Percentiles rank a stretch among this genome's conserved stretches.
phyloP scores from a whole-genome alignment of 768 basidiomycete genomes.

The Hemileccinum rubropunctum region DNA sequence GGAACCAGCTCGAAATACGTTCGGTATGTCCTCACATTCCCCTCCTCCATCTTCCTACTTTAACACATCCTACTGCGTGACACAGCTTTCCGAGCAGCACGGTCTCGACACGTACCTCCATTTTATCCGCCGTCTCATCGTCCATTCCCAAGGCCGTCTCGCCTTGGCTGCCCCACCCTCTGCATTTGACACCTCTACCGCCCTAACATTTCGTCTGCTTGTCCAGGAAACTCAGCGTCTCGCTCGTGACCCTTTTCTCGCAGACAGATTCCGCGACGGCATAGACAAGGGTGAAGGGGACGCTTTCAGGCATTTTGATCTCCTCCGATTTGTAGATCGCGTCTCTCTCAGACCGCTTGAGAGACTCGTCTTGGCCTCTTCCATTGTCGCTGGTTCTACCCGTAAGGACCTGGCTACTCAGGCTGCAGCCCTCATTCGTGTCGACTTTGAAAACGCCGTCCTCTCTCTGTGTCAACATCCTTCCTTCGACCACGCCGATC shows the following conservation, averaged over 20 bases:
- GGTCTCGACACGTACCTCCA: constrained; percentile 96
- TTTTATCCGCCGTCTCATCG: constrained; percentile 94
- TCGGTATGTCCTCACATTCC: constrained; percentile 58
- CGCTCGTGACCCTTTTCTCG: constrained; percentile 85
- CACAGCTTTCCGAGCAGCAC: constrained; percentile 93
- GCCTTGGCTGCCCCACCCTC: constrained; percentile 56
- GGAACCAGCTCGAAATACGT: constrained; percentile 92
- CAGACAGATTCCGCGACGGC: constrained; percentile 87
- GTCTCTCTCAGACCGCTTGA: constrained; percentile 79
- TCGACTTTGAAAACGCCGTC: constrained; percentile 78
- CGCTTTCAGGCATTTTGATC: constrained; percentile 78
- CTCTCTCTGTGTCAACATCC: constrained; percentile 75
- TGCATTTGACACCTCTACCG: constrained; percentile 69
- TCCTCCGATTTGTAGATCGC: constrained; percentile 79
- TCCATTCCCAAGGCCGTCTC: constrained; percentile 76
- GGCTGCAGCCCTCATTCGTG: constrained; percentile 65
- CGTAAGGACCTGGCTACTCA: constrained; percentile 55
- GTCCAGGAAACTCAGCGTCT: constrained; percentile 87
- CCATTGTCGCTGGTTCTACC: constrained; percentile 64
- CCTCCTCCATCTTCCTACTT: constrained; percentile 5
- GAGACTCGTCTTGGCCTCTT: constrained; percentile 70
- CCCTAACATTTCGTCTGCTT: constrained; percentile 79
- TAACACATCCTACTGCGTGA: constrained; percentile 13
- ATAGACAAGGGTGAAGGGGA: constrained; percentile 88
- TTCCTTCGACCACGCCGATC: constrained; percentile 78